Conservation (phyloP, 1,284 basidiomycete genomes). For the Boletellus sp. region DNA sequence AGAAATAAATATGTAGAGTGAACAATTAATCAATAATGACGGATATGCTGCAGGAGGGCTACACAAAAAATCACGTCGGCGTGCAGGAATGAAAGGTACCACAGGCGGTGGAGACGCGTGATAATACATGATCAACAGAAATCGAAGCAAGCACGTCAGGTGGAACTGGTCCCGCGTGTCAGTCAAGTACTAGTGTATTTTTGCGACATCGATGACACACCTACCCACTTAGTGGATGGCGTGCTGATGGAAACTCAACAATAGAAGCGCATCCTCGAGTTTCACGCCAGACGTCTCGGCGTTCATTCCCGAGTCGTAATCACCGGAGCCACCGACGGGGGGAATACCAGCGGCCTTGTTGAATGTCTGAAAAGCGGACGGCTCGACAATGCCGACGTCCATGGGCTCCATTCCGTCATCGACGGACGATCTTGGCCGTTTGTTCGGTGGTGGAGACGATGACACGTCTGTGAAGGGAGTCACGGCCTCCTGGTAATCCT, state of each 20-base stretch:
- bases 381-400: conserved; percentile 28
- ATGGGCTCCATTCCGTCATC: conserved; percentile 25
- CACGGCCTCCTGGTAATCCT: conserved; percentile 66
- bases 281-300: conserved; percentile 40
- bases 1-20: too few relatives aligned
- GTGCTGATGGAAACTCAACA: conserved; percentile 68
- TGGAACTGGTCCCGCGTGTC: conserved; percentile 14
- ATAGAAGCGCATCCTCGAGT: conserved; percentile 62
- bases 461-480: conserved; percentile 62
- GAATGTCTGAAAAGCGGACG: conserved; percentile 28
- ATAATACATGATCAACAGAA: conserved; percentile 24
- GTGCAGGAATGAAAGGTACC: conserved; percentile 11
- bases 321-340: conserved; percentile 19
- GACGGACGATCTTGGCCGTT: conserved; percentile 25
- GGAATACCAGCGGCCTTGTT: conserved; percentile 26
- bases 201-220: conserved; percentile 16
- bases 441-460: conserved; percentile 42
- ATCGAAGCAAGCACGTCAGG: conserved; percentile 12
- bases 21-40: conserved; percentile 38
- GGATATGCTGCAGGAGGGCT: conserved; percentile 27
- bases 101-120: conserved; percentile 11
- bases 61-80: conserved; percentile 6
- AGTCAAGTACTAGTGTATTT: conserved; percentile 3
- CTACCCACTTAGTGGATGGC: conserved; percentile 46
- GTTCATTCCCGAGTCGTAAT: conserved; percentile 27